Evolutionary conservation across 2,329 filamentous ascomycete genomes (phyloP), one percentile per base, ranked within the genome.

Genomic region (Grosmannia clavigera): DNA sequence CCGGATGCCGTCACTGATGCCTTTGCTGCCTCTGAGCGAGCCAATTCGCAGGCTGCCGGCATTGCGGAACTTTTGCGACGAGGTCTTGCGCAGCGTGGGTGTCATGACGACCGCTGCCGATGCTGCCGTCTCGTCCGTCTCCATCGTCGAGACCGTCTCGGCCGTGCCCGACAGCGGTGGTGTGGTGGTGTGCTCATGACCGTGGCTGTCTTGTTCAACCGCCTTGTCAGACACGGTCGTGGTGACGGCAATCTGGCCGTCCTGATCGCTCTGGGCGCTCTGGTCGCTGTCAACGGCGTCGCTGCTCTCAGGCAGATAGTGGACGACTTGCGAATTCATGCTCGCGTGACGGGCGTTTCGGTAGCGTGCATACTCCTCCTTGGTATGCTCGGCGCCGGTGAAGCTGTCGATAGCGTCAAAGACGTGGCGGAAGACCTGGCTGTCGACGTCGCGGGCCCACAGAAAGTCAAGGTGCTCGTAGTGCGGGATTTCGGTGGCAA

Each of bases 381-480:
- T 74, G 2, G 78, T 77, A 66, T 85, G 81, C 55, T 79, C 77
- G 0, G 81, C 76, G 51, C 78, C 76, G 2, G 79, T 81, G 69
- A 86, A 90, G 66, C 80, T 85, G 62, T 95, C 84, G 11, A 99
- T 76, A 0, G 94, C 92, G 66, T 95, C 87, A 64, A 96, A 92
- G 1, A 99, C 90, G 69, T 95, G 90, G 19, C 86, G 88, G 68
- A 96, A 96, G 3, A 97, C 92, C 58, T 91, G 83, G 0, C 79
- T 76, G 65, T 95, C 82, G 7, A 95, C 88, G 67, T 96, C 91
- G 46, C 83, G 79, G 0, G 89, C 94, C 94, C 94, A 99, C 0
- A 99, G 78, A 67, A 99, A 96, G 71, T 99, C 94, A 29, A 99
- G 82, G 72, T 99, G 94, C 72, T 99, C 94, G 71, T 96, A 99